phyloP scores from a whole-genome alignment of 2,329 filamentous ascomycete genomes.

The Neocatenulostroma microsporum region DNA sequence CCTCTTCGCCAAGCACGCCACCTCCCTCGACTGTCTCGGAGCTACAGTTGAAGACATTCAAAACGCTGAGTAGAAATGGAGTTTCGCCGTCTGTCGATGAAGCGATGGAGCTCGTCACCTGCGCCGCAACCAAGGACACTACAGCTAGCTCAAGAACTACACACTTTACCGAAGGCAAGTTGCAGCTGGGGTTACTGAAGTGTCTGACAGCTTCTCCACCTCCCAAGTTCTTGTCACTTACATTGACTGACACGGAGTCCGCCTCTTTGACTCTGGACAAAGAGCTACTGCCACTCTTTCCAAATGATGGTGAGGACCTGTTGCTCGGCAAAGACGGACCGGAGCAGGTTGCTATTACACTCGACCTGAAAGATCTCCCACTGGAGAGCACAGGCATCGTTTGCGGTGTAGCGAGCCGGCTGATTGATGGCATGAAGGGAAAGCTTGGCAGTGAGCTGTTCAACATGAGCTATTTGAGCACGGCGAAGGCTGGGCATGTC shows the following conservation, averaged over 20 bases:
- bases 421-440: constrained; percentile 61
- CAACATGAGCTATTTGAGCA: constrained; percentile 86
- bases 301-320: constrained; percentile 46
- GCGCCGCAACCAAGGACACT: constrained; percentile 56
- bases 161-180: constrained; percentile 34
- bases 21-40: constrained; percentile 71
- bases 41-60: constrained; percentile 75
- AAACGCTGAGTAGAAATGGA: constrained; percentile 66
- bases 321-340: constrained; percentile 67
- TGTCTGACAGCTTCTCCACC: constrained; percentile 41
- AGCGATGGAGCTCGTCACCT: constrained; percentile 67
- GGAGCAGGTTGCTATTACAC: constrained; percentile 71
- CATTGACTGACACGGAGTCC: constrained; percentile 63
- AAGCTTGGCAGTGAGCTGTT: constrained; percentile 40
- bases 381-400: constrained; percentile 90
- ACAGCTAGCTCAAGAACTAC: constrained; percentile 21
- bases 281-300: constrained; percentile 51
- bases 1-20: constrained; percentile 56
- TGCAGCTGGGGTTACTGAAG: constrained; percentile 42
- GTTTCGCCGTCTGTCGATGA: constrained; percentile 66
- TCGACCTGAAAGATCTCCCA: constrained; percentile 73
- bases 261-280: constrained; percentile 67
- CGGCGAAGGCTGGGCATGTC: constrained; percentile 79
- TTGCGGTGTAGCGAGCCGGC: constrained; percentile 77
- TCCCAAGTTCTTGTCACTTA: constrained; percentile 66